Percentiles rank a stretch among this genome's conserved stretches.
These are phyloP conservation scores for Daldinia eschscholtzii DNA, from an alignment of 2,329 filamentous ascomycete genomes.

Conservation along the genomic window DNA sequence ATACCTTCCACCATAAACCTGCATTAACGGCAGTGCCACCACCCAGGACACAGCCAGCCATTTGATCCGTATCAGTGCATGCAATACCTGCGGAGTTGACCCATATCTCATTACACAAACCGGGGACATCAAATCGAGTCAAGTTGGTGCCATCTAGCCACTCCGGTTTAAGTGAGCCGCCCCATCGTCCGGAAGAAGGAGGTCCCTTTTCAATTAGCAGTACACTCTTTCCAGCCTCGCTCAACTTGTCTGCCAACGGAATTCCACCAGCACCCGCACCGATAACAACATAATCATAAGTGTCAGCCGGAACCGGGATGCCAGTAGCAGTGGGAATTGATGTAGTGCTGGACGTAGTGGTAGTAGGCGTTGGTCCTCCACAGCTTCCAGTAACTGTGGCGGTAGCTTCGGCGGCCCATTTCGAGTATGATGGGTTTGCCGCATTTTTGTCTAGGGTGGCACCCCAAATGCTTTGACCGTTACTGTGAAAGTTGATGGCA, in stretches of 20 bases:
- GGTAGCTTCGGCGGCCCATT: constrained; percentile 61
- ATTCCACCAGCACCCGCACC: constrained; percentile 72
- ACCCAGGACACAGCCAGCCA: constrained; percentile 78
- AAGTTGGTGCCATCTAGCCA: constrained; percentile 74
- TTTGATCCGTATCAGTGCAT: constrained; percentile 77
- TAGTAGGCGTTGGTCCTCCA: constrained; percentile 48
- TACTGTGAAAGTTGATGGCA: constrained; percentile 67
- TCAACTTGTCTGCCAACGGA: constrained; percentile 70
- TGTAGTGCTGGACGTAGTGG: constrained; percentile 45
- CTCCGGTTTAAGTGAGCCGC: constrained; percentile 69
- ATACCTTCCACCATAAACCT: constrained; percentile 74
- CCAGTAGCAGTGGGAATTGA: constrained; percentile 49
- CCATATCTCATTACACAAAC: constrained; percentile 79
- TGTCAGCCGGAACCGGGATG: constrained; percentile 55
- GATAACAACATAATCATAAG: constrained; percentile 72
- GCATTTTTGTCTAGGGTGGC: constrained; percentile 55
- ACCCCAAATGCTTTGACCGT: constrained; percentile 67
- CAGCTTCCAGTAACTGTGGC: constrained; percentile 55
- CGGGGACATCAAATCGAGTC: constrained; percentile 78
- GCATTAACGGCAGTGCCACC: constrained; percentile 76
- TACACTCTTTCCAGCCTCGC: constrained; percentile 73
- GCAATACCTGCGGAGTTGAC: constrained; percentile 71
- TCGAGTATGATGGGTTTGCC: constrained; percentile 57
- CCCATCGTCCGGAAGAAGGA: constrained; percentile 73
- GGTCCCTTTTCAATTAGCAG: constrained; percentile 73